phyloP scores from a whole-genome alignment of 1,139 yeast genomes.

The Yarrowia galli region DNA sequence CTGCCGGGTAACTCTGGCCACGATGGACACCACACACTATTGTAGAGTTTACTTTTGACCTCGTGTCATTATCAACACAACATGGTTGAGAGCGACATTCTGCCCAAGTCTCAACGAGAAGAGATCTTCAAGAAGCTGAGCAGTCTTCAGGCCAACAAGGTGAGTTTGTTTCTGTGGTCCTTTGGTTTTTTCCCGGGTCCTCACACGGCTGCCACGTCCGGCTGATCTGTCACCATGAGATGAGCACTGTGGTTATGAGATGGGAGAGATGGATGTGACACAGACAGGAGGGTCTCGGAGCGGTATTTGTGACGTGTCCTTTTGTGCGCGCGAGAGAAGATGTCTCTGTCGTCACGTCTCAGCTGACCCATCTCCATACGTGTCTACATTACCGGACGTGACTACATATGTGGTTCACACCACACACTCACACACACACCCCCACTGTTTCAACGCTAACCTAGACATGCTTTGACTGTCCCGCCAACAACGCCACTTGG shows the following conservation, averaged over 20 bases:
- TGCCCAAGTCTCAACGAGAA: conserved; percentile 68
- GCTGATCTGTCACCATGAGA: conserved; percentile 3
- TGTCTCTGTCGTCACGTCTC: background rate
- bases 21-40: background rate
- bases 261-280: background rate
- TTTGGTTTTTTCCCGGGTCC: background rate
- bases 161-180: conserved; percentile 35
- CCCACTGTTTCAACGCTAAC: conserved; percentile 5
- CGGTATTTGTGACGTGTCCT: background rate
- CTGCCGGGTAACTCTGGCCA: conserved; percentile 35
- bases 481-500: conserved; percentile 96
- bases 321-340: background rate
- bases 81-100: conserved; percentile 45
- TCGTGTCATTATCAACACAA: conserved; percentile 38
- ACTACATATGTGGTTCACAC: background rate
- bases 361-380: background rate
- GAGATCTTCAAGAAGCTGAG: conserved; percentile 65
- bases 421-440: too few relatives aligned
- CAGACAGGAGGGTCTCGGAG: background rate
- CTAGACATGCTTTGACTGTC: conserved; percentile 81
- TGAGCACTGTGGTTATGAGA: background rate
- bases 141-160: conserved; percentile 75
- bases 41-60: conserved; percentile 36
- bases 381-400: too few relatives aligned
- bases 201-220: background rate